Evolutionary conservation across 306 rosid species (phyloP), one percentile per base, ranked within the genome.

Genomic region (Medicago lupulina): DNA sequence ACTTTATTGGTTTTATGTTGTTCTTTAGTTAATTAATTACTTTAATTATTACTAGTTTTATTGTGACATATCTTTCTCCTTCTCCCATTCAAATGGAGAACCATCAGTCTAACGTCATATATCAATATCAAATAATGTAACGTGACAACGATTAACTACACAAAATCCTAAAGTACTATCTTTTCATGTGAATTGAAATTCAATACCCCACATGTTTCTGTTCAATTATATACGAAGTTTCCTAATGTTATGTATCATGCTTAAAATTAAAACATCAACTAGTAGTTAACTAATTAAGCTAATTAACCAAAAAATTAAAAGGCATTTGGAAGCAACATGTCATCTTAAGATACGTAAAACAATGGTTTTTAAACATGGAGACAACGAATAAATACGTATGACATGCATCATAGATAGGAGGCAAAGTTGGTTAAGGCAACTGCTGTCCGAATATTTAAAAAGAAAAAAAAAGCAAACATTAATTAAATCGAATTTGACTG

Each of bases 61-160:
- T 51, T 49, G 67, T 47, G 53, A 17, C 69, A 65, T 82, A 51
- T 83, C 85, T 79, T 76, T 86, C 90, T 89, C 93, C 93, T 76
- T 86, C 90, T 89, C 93, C 93, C 75, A 71, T 86, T 87, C 89
- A 90, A 74, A 90, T 65, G 93, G 91, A 88, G 87, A 84, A 76
- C 78, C 84, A 78, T 75, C 38, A 34, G 7, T 34, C 38, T 6
- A 34, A 4, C 38, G 38, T 34, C 10, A 18, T 39, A 31, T 8
- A 31, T 55, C 61, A 54, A 13, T 28, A 25, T 67, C 86, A 54
- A 88, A 88, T 80, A 79, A 82, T 78, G 83, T 83, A 84, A 72
- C 88, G 87, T 79, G 83, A 82, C 74, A 75, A 77, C 81, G 76
- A 70, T 84, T 74, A 84, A 80, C 81, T 70, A 67, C 54, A 73